Evolutionary conservation across 2,329 filamentous ascomycete species (phyloP).

Genomic region (Ophiostoma ulmi): DNA sequence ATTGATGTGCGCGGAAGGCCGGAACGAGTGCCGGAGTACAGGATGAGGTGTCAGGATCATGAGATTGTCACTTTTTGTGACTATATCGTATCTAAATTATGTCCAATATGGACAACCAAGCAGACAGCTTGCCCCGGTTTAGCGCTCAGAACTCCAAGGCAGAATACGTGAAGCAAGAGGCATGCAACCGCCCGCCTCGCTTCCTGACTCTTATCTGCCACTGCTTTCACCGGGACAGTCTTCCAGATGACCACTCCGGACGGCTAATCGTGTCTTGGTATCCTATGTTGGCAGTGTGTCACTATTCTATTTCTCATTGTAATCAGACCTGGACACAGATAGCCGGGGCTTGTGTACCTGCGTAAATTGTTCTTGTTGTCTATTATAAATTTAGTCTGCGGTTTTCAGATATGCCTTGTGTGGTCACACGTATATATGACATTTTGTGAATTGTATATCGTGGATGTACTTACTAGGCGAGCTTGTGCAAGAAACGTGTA

Average conservation of each 20-base stretch:
- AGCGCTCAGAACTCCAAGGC: no score
- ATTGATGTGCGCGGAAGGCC: background rate
- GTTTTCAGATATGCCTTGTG: no score
- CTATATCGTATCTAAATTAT: background rate
- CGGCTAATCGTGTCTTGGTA: background rate
- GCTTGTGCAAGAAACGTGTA: background rate
- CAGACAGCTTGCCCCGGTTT: background rate
- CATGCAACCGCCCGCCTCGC: slow-evolving; percentile 5
- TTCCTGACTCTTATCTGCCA: background rate
- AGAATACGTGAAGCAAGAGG: background rate
- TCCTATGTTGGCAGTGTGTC: background rate
- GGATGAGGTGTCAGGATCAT: no score
- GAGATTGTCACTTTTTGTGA: background rate
- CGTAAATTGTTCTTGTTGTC: no score
- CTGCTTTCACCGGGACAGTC: background rate
- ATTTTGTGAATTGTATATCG: background rate
- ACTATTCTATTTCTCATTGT: background rate
- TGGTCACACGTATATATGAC: no score
- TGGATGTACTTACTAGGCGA: background rate
- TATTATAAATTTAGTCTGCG: no score
- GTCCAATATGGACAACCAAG: background rate
- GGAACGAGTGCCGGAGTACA: no score
- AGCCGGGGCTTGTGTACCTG: no score
- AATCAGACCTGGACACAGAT: background rate
- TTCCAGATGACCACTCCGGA: background rate